These are phyloP conservation scores for Porphyrellus cyaneotinctus DNA, from an alignment of 768 basidiomycete species.

Conservation along the genomic window DNA sequence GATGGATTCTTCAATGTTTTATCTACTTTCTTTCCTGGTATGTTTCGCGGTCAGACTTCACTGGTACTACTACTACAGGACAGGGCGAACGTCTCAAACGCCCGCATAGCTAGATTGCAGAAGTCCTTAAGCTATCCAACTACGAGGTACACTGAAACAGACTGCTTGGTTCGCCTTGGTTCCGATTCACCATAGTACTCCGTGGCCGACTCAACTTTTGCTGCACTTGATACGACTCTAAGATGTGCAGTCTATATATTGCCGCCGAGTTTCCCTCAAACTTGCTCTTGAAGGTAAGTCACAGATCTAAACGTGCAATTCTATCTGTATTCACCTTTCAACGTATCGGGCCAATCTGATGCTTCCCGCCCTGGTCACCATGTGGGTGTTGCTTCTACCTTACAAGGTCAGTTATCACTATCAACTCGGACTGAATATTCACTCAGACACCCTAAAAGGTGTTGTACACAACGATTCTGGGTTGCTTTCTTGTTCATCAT, in stretches of 20 bases:
- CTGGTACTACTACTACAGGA: conserved; percentile 32
- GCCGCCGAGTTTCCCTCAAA: conserved; percentile 59
- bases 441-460: conserved; percentile 21
- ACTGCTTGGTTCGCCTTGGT: neutral
- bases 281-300: conserved; percentile 45
- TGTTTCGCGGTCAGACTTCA: conserved; percentile 14
- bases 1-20: conserved; percentile 46
- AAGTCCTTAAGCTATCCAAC: conserved; percentile 37
- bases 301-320: no score
- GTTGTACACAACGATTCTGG: conserved; percentile 49
- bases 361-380: conserved; percentile 56
- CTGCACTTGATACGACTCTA: neutral
- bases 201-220: conserved; percentile 7
- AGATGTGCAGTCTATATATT: conserved; percentile 46
- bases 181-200: conserved; percentile 30
- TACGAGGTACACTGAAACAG: conserved; percentile 16
- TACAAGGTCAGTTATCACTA: conserved; percentile 47
- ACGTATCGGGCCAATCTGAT: conserved; percentile 50
- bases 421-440: neutral
- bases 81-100: conserved; percentile 50
- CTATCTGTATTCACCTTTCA: conserved; percentile 22
- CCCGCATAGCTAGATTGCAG: conserved; percentile 59
- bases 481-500: conserved; percentile 47
- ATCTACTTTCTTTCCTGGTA: conserved; percentile 53
- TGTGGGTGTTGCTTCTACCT: conserved; percentile 64